Evolutionary conservation across 1,139 yeast species (phyloP), one percentile per base, ranked within the genome.

Genomic region (Candida sp.): DNA sequence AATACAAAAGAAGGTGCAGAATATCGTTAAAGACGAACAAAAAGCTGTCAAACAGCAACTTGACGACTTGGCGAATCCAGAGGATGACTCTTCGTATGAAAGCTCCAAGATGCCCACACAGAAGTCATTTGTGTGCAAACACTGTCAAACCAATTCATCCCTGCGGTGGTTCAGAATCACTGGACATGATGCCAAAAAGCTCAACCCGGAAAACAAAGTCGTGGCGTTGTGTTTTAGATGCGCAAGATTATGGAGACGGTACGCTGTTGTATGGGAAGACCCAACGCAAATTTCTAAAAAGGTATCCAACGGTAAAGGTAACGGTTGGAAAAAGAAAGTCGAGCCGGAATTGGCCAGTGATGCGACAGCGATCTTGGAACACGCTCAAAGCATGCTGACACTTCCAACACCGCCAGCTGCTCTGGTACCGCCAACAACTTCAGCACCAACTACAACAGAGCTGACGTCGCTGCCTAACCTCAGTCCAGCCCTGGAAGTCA

Each of bases 181-280:
- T 0, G 96, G 96, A 0, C 75, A 68, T 54, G 82, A 79, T 42
- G 78, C 67, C 57, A 60, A 59, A n/a, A 56, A 63, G 9, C 50
- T 63, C 2, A 69, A 69, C 38, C 65, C 65, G 0, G 62, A 64
- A 3, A 66, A 68, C 2, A 50, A 64, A 7, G 65, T 72, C 1
- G 66, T 75, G 8, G 97, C 92, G 0, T 72, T 94, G 17, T 94
- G 99, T 65, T 72, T 81, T 45, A 77, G 98, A 49, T 94, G 99
- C 73, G 97, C 98, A 0, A 77, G 87, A 52, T 67, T 94, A 40
- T 94, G 99, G 99, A 78, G 97, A 64, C 74, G 96, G 42, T 94
- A 94, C 66, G 98, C 93, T 0, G 86, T 90, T 1, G 77, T 77
- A n/a, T 94, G 99, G 98, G 92, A 86, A 58, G 84, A 84, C 45